Evolutionary conservation across 805 yeast species (phyloP), one percentile per base, ranked within the genome.

Genomic region (Saccharomycopsis babjevae): DNA sequence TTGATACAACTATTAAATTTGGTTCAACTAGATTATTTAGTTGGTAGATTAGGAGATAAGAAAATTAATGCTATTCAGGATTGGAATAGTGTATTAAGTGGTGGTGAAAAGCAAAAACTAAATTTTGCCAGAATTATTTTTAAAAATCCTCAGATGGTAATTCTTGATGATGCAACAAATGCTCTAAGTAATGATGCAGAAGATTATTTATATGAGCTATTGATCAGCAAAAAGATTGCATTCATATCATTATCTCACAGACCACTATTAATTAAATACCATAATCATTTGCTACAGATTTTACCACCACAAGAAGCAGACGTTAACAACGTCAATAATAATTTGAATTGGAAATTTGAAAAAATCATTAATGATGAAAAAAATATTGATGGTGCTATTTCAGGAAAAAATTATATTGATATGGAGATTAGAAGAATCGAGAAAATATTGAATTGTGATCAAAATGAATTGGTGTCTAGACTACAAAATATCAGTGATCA

Each of bases 71-170:
- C 77, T 5, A 67, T 72, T 11, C 79, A 85, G 62, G 89, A 85
- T 66, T 91, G 97, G 97, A 85, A 85, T 68, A 96, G 88, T 70
- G 86, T 91, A n/a, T 79, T 91, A 65, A 86, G 94, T 72, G 97
- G 97, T n/a, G 97, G 97, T 61, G 97, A 91, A 71, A 86, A 89
- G 73, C 97, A 91, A 76, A 83, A 96, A 69, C 80, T 91, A 71
- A 83, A 89, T 71, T 88, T 91, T 75, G 97, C 97, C 0, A 79
- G 97, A 67, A 81, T 91, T 1, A 74, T 91, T 66, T 89, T 86
- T 74, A 89, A 87, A 70, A 81, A 81, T 59, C 96, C 96, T 56
- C 80, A 81, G 70, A 89, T 89, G 71, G 90, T 91, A 3, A 83
- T 91, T 1, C 78, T 91, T 64, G 97, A 91, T 73, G 97, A 91